Conservation (phyloP, 768 basidiomycete species). For the Hygrophorus russula region DNA sequence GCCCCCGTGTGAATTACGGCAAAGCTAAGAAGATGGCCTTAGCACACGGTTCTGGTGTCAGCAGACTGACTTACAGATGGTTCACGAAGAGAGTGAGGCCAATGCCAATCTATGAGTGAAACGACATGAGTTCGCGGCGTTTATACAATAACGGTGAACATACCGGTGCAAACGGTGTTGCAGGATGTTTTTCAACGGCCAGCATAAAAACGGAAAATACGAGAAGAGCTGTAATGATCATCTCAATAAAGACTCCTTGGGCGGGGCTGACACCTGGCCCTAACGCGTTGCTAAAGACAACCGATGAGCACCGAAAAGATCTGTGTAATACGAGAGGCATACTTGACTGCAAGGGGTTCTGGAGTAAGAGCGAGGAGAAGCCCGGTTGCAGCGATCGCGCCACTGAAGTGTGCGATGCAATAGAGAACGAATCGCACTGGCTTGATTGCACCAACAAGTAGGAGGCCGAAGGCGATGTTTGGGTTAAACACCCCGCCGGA, state of each 20-base stretch:
- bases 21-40: slow-evolving; percentile 29
- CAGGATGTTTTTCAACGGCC: slow-evolving; percentile 57
- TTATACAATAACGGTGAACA: slow-evolving; percentile 5
- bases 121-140: background rate
- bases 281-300: slow-evolving; percentile 31
- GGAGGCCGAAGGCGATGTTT: slow-evolving; percentile 46
- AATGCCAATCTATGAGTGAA: slow-evolving; percentile 37
- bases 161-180: slow-evolving; percentile 58
- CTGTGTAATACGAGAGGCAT: slow-evolving; percentile 8
- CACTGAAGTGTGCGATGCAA: slow-evolving; percentile 48
- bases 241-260: slow-evolving; percentile 61
- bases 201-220: slow-evolving; percentile 61
- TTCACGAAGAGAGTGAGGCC: slow-evolving; percentile 54
- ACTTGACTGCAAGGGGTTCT: slow-evolving; percentile 46
- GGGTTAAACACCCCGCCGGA: slow-evolving; percentile 30
- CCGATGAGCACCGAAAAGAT: slow-evolving; percentile 4
- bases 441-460: slow-evolving; percentile 41
- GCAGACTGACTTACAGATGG: slow-evolving; percentile 34
- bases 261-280: slow-evolving; percentile 35
- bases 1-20: slow-evolving; percentile 55
- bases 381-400: slow-evolving; percentile 48
- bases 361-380: slow-evolving; percentile 45
- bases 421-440: slow-evolving; percentile 49
- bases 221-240: slow-evolving; percentile 53
- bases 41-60: background rate